Conservation (phyloP, 306 rosid genomes). For the Castanea crenata region DNA sequence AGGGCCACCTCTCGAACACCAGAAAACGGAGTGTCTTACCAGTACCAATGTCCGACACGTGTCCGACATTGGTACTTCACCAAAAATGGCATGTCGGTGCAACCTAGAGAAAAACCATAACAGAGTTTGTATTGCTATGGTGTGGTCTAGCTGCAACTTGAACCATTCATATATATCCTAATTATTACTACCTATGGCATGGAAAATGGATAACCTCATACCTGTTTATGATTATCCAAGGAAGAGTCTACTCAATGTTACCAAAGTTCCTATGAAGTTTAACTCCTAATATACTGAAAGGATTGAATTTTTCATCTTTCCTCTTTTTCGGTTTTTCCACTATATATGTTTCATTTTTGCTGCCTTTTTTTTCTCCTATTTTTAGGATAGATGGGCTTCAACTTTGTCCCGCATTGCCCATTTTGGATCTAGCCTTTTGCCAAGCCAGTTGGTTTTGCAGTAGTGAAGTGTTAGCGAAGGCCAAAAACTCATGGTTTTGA, state of each 20-base stretch:
- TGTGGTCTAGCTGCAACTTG: not conserved
- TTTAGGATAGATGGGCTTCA: slow-evolving; percentile 18
- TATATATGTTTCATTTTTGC: not conserved
- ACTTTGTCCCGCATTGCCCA: slow-evolving; percentile 14
- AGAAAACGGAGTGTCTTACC: no score
- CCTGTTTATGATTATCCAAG: not conserved
- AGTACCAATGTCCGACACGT: no score
- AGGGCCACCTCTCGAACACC: no score
- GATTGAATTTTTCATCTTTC: not conserved
- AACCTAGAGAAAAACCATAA: not conserved
- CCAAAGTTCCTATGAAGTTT: not conserved
- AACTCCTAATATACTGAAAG: not conserved
- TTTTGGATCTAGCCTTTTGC: not conserved
- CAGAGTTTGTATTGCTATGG: not conserved
- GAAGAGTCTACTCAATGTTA: not conserved
- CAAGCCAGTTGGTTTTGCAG: not conserved
- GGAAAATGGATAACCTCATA: not conserved
- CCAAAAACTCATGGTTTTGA: no score
- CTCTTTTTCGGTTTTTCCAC: not conserved
- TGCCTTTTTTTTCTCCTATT: not conserved
- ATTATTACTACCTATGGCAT: not conserved
- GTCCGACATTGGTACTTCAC: no score
- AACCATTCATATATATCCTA: not conserved
- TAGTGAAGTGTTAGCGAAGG: not conserved
- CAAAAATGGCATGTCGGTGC: no score